Percentiles rank a stretch among this genome's conserved stretches.
Evolutionary conservation across 2,329 filamentous ascomycete genomes (phyloP).

Genomic region (Stachybotrys chartarum): DNA sequence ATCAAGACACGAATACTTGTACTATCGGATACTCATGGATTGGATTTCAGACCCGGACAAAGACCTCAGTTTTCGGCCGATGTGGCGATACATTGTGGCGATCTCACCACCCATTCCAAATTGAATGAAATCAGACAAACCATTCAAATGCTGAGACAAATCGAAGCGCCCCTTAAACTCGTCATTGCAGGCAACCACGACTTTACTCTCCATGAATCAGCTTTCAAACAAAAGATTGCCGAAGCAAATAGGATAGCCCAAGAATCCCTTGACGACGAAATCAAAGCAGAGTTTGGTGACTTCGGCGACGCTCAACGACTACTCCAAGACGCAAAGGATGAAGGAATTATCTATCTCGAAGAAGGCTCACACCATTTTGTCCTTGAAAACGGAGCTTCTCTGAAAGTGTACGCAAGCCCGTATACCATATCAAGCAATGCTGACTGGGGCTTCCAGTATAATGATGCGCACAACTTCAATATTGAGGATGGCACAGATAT

Average conservation of each 20-base stretch:
- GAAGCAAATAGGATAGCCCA: slow-evolving; percentile 8
- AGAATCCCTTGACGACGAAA: slow-evolving; percentile 1
- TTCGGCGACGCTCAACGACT: slow-evolving; percentile 25
- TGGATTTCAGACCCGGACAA: background rate
- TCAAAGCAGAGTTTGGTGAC: slow-evolving; percentile 26
- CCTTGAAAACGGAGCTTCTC: slow-evolving; percentile 29
- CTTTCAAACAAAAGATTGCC: slow-evolving; percentile 22
- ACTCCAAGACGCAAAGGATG: slow-evolving; percentile 9
- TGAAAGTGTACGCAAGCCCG: slow-evolving; percentile 38
- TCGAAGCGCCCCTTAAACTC: slow-evolving; percentile 39
- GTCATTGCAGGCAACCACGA: slow-evolving; percentile 47
- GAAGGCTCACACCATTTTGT: slow-evolving; percentile 33
- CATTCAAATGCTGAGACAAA: slow-evolving; percentile 26
- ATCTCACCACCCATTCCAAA: slow-evolving; percentile 38
- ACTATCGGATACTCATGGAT: background rate
- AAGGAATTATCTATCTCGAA: slow-evolving; percentile 31
- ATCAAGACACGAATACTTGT: background rate
- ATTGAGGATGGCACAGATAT: slow-evolving; percentile 19
- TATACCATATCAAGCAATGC: slow-evolving; percentile 30
- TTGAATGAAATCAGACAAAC: slow-evolving; percentile 28
- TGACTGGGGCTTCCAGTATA: slow-evolving; percentile 39
- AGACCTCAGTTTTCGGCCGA: slow-evolving; percentile 16
- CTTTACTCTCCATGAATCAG: slow-evolving; percentile 28
- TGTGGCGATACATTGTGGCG: slow-evolving; percentile 42
- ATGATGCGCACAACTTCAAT: slow-evolving; percentile 15